Evolutionary conservation across 225 moss, liverwort and hornwort species (phyloP).

Genomic region (Climacium dendroides): DNA sequence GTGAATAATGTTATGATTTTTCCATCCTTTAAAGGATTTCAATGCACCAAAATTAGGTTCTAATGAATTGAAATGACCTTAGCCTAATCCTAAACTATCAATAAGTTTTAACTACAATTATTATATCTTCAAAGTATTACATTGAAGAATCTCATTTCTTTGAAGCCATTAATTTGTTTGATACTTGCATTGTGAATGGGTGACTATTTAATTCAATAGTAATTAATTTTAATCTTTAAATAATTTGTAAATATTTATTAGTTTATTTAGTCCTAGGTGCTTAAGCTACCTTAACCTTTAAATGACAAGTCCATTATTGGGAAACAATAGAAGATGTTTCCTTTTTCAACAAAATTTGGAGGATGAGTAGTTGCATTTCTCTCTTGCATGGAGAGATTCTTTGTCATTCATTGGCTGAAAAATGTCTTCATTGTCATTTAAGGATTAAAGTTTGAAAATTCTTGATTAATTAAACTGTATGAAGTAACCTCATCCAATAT

Average conservation of each 20-base stretch:
- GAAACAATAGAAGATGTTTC: no score
- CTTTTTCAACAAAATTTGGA: no score
- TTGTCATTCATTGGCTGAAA: no score
- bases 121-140: not conserved
- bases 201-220: not conserved
- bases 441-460: no score
- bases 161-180: not conserved
- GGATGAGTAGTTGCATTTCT: no score
- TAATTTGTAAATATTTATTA: not conserved
- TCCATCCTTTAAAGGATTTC: no score
- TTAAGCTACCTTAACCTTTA: not conserved
- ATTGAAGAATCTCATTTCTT: not conserved
- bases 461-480: not conserved
- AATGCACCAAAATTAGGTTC: no score
- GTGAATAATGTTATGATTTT: not conserved
- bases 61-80: not conserved
- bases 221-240: not conserved
- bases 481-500: not conserved
- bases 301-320: no score
- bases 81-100: not conserved
- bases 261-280: accelerated
- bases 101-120: not conserved
- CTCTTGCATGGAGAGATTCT: no score
- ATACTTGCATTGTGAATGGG: no score
- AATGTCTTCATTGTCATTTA: no score